Percentiles rank a stretch among this genome's conserved stretches.
These are phyloP conservation scores for Lepidium aucheri DNA, from an alignment of 345 rosid species.

Conservation along the genomic window DNA sequence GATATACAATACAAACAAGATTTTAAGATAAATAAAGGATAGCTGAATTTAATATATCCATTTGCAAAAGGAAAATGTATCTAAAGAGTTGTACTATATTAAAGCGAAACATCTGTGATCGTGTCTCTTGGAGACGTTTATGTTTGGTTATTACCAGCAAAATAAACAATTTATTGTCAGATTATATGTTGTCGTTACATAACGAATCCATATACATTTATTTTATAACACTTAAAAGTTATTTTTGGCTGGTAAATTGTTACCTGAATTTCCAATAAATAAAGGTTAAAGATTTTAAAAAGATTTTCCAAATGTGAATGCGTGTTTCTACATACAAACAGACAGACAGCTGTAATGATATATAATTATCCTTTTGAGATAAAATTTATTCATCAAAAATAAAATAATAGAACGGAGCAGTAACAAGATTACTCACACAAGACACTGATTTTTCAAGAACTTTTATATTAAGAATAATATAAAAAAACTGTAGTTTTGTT, in stretches of 20 bases:
- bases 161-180: background rate
- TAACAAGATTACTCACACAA: no score
- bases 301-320: slow-evolving; percentile 5
- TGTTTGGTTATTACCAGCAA: slow-evolving; percentile 18
- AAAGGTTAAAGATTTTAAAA: background rate
- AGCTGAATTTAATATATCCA: background rate
- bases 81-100: background rate
- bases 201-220: slow-evolving; percentile 6
- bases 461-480: no score
- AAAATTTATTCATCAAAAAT: no score
- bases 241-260: background rate
- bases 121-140: slow-evolving; percentile 17
- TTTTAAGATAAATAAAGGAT: background rate
- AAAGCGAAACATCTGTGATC: slow-evolving; percentile 20
- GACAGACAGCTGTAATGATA: background rate
- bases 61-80: background rate
- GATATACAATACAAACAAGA: background rate
- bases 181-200: slow-evolving; percentile 25
- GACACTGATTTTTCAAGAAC: no score
- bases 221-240: slow-evolving; percentile 5
- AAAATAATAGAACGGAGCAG: no score
- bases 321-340: background rate
- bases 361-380: no score
- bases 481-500: no score
- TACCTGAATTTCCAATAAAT: background rate